A percentile compares a stretch with the other conserved stretches of the same genome.
These are phyloP conservation scores for Didymella exigua DNA, from an alignment of 2,329 filamentous ascomycete species.

Conservation along the genomic window DNA sequence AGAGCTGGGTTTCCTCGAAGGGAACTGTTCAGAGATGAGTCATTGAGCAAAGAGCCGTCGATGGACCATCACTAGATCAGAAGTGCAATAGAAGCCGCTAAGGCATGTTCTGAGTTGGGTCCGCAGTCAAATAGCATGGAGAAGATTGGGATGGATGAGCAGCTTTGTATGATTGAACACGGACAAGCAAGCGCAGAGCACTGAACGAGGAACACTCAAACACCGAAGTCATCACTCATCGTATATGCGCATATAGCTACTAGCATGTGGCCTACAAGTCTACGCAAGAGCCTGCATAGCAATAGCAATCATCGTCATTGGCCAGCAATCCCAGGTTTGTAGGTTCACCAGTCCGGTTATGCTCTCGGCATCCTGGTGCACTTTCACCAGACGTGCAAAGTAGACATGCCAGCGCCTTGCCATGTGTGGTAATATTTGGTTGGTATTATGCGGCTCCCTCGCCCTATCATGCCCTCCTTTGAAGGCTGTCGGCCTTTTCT, in stretches of 20 bases:
- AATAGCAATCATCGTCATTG: background rate
- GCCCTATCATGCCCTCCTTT: slow-evolving; percentile 28
- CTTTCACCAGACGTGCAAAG: background rate
- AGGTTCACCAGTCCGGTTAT: background rate
- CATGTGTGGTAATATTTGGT: background rate
- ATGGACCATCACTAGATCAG: too few relatives aligned
- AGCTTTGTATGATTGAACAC: too few relatives aligned
- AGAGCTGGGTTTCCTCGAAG: too few relatives aligned
- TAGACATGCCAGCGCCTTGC: background rate
- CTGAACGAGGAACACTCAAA: background rate
- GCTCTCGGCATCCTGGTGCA: background rate
- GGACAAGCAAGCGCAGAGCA: background rate
- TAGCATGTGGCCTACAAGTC: background rate
- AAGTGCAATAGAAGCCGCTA: too few relatives aligned
- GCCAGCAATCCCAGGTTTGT: background rate
- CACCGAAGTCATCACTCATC: slow-evolving; percentile 7
- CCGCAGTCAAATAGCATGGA: too few relatives aligned
- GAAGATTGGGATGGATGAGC: too few relatives aligned
- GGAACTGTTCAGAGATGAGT: too few relatives aligned
- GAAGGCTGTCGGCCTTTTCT: slow-evolving; percentile 42
- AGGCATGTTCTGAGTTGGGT: too few relatives aligned
- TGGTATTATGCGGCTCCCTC: slow-evolving; percentile 12
- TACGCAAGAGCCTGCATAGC: slow-evolving; percentile 2
- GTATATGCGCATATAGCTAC: slow-evolving; percentile 1
- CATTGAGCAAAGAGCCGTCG: too few relatives aligned